Conservation (phyloP, 2,329 filamentous ascomycete genomes). For the Penicillium sclerotiorum region DNA sequence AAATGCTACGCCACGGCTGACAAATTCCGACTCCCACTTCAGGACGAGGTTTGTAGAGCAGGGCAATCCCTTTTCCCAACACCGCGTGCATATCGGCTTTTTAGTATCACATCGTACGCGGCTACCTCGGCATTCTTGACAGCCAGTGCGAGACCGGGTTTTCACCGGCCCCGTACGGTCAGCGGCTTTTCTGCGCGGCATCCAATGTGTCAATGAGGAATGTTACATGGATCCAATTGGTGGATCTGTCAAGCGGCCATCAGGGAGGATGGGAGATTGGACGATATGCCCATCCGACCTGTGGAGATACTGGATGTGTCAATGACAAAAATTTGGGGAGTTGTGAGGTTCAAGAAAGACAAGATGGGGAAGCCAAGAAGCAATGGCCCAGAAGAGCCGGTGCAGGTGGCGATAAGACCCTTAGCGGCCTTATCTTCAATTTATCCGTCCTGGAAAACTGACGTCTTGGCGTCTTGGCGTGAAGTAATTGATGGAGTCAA, state of each 20-base stretch:
- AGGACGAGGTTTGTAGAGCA: conserved; percentile 42
- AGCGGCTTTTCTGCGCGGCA: conserved; percentile 41
- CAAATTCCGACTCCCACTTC: conserved; percentile 46
- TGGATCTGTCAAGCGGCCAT: neutral
- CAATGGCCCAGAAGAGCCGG: no score
- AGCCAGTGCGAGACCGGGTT: conserved; percentile 45
- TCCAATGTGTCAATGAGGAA: conserved; percentile 19
- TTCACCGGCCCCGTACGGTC: conserved; percentile 40
- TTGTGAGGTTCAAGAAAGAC: no score
- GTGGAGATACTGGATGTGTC: no score
- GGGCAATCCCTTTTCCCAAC: conserved; percentile 36
- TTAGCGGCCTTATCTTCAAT: no score
- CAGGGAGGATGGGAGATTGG: neutral
- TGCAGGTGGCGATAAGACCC: no score
- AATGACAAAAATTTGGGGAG: no score
- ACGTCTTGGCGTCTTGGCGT: no score
- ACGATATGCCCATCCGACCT: neutral
- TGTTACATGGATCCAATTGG: conserved; percentile 2
- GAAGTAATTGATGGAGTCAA: no score
- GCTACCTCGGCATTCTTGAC: conserved; percentile 44
- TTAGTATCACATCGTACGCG: conserved; percentile 46
- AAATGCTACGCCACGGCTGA: conserved; percentile 45
- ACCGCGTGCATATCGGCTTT: conserved; percentile 42
- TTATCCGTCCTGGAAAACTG: no score
- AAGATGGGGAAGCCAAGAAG: no score